phyloP scores from a whole-genome alignment of 2,329 filamentous ascomycete species.

The Diaporthe sp. region DNA sequence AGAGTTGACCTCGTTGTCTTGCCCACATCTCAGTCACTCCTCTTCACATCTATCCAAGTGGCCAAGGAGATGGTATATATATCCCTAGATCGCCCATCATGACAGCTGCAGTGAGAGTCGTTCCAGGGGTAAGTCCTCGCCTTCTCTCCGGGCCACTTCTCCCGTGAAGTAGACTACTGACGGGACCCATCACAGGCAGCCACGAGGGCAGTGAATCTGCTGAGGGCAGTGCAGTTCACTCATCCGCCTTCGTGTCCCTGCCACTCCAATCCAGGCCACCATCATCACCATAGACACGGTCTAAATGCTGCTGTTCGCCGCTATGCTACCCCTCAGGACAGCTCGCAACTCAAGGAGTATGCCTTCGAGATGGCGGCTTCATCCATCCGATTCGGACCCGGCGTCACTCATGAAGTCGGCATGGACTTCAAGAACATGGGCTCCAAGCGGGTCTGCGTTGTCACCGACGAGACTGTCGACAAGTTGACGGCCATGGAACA shows the following conservation, averaged over 20 bases:
- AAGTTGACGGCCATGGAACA: slow-evolving; percentile 91
- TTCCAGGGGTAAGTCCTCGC: slow-evolving; percentile 50
- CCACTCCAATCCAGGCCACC: slow-evolving; percentile 88
- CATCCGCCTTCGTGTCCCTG: slow-evolving; percentile 92
- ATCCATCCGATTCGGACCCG: slow-evolving; percentile 92
- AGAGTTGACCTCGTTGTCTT: neutral
- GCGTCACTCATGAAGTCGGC: slow-evolving; percentile 93
- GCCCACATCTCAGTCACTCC: neutral
- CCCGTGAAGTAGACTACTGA: neutral
- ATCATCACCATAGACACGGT: slow-evolving; percentile 71
- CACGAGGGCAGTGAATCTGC: slow-evolving; percentile 76
- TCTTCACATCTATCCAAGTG: neutral
- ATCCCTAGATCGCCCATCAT: slow-evolving; percentile 40
- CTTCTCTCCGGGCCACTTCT: neutral
- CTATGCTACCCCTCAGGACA: slow-evolving; percentile 82
- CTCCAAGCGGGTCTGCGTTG: slow-evolving; percentile 87
- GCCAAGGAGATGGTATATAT: neutral
- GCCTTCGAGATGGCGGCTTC: slow-evolving; percentile 99
- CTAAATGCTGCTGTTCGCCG: slow-evolving; percentile 51
- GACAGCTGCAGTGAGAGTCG: slow-evolving; percentile 50
- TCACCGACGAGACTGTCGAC: slow-evolving; percentile 87
- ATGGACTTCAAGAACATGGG: slow-evolving; percentile 98
- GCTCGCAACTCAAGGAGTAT: slow-evolving; percentile 87
- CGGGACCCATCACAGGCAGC: slow-evolving; percentile 59
- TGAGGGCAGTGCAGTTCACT: slow-evolving; percentile 91